Evolutionary conservation across 257 asterid species (phyloP).

Genomic region (Cinchona pubescens): DNA sequence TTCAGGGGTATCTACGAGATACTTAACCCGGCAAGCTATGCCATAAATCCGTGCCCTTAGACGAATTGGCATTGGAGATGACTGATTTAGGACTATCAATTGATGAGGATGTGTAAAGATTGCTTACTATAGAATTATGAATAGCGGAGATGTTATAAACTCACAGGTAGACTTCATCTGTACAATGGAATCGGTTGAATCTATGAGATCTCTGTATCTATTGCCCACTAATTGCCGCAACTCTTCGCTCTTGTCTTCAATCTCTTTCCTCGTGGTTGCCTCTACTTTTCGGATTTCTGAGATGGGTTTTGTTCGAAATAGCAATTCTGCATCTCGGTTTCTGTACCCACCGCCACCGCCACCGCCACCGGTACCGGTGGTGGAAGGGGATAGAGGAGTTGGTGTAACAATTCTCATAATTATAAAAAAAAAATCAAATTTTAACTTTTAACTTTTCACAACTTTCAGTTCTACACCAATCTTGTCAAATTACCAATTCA

Average conservation of each 20-base stretch:
- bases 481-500: too few species aligned
- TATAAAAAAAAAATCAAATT: too few species aligned
- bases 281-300: conserved; percentile 87
- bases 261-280: conserved; percentile 80
- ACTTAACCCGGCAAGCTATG: conserved; percentile 93
- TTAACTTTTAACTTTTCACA: too few species aligned
- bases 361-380: not conserved
- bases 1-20: conserved; percentile 97
- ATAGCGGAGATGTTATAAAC: conserved; percentile 69
- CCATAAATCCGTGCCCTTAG: conserved; percentile 66
- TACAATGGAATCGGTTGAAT: conserved; percentile 94
- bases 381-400: conserved; percentile 18
- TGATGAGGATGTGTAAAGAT: conserved; percentile 67
- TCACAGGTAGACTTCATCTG: conserved; percentile 86
- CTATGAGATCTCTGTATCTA: conserved; percentile 94
- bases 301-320: conserved; percentile 83
- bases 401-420: conserved; percentile 30
- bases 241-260: conserved; percentile 94
- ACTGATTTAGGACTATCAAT: conserved; percentile 51
- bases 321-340: conserved; percentile 83
- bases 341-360: conserved; percentile 43
- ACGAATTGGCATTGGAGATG: conserved; percentile 39
- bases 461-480: too few species aligned
- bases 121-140: conserved; percentile 53
- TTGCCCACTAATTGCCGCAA: conserved; percentile 90